phyloP scores from a whole-genome alignment of 768 basidiomycete genomes.

The Phylloporus arenicola region DNA sequence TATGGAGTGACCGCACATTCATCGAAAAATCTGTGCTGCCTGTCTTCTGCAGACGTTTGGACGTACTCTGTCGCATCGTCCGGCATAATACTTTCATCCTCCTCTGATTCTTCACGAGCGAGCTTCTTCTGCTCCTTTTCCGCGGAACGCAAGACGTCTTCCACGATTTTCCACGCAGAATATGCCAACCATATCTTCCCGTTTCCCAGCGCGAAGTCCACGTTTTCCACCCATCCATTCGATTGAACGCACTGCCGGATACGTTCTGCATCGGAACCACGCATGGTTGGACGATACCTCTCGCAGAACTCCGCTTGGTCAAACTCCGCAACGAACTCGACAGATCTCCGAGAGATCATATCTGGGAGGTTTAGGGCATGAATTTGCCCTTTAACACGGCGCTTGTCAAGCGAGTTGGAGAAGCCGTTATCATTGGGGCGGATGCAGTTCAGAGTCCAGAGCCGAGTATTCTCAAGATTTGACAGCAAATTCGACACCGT shows the following conservation, averaged over 20 bases:
- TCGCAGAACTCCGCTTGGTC: slow-evolving; percentile 46
- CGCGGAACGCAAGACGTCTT: slow-evolving; percentile 46
- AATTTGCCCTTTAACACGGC: slow-evolving; percentile 54
- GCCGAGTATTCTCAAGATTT: slow-evolving; percentile 39
- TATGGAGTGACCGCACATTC: slow-evolving; percentile 26
- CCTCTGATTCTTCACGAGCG: slow-evolving; percentile 37
- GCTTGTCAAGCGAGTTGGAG: slow-evolving; percentile 60
- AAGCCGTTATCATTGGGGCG: slow-evolving; percentile 62
- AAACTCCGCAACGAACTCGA: slow-evolving; percentile 50
- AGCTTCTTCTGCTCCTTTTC: slow-evolving; percentile 47
- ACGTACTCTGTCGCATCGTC: slow-evolving; percentile 39
- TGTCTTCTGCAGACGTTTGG: slow-evolving; percentile 26
- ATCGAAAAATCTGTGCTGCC: slow-evolving; percentile 31
- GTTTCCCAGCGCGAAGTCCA: slow-evolving; percentile 51
- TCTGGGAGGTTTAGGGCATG: slow-evolving; percentile 49
- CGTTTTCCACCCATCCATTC: slow-evolving; percentile 48
- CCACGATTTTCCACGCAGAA: slow-evolving; percentile 55
- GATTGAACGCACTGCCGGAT: slow-evolving; percentile 46
- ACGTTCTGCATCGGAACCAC: slow-evolving; percentile 42
- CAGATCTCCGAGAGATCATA: slow-evolving; percentile 41
- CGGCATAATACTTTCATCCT: slow-evolving; percentile 41
- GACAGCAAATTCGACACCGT: slow-evolving; percentile 44
- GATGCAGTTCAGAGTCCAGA: slow-evolving; percentile 58
- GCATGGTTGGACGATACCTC: slow-evolving; percentile 48
- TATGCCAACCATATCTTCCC: slow-evolving; percentile 53